These are phyloP conservation scores for Starmerella stigmatis DNA, from an alignment of 805 yeast species.

Conservation along the genomic window DNA sequence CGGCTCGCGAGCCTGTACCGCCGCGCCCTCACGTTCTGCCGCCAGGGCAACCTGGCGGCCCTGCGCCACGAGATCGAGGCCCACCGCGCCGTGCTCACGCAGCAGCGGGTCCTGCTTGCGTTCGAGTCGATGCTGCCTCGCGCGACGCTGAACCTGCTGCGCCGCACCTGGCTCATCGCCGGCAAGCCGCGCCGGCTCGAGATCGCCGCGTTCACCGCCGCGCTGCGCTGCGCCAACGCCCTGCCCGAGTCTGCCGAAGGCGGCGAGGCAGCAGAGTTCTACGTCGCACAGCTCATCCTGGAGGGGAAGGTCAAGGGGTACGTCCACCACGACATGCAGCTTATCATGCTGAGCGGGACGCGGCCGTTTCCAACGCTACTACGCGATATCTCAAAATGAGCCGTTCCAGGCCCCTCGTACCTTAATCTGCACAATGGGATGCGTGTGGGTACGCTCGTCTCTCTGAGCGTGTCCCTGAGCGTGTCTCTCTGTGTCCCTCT, in stretches of 20 bases:
- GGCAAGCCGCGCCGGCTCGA: conserved; percentile 17
- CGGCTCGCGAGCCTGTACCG: conserved; percentile 11
- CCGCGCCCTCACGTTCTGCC: conserved; percentile 13
- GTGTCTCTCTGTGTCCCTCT: too few relatives aligned
- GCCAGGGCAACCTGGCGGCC: conserved; percentile 14
- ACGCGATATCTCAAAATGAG: not conserved
- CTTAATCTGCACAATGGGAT: too few relatives aligned
- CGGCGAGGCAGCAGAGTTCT: conserved; percentile 18
- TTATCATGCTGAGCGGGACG: conserved; percentile 20
- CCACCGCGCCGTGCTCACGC: conserved; percentile 9
- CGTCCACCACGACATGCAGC: conserved; percentile 18
- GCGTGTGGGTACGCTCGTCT: too few relatives aligned
- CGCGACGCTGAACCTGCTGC: conserved; percentile 17
- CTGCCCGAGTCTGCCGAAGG: not conserved
- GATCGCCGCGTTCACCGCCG: conserved; percentile 8
- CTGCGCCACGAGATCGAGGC: conserved; percentile 5
- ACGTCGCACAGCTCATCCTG: conserved; percentile 18
- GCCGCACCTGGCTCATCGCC: conserved; percentile 14
- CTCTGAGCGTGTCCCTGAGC: too few relatives aligned
- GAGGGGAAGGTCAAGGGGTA: conserved; percentile 24
- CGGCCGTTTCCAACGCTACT: conserved; percentile 22
- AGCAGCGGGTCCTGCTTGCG: conserved; percentile 19
- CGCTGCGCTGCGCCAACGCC: conserved; percentile 11
- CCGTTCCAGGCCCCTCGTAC: too few relatives aligned
- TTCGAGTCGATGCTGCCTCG: conserved; percentile 11